These are phyloP conservation scores for Dimargaris cristalligena DNA, from an alignment of 192 early-diverging fungal genomes.

Conservation along the genomic window DNA sequence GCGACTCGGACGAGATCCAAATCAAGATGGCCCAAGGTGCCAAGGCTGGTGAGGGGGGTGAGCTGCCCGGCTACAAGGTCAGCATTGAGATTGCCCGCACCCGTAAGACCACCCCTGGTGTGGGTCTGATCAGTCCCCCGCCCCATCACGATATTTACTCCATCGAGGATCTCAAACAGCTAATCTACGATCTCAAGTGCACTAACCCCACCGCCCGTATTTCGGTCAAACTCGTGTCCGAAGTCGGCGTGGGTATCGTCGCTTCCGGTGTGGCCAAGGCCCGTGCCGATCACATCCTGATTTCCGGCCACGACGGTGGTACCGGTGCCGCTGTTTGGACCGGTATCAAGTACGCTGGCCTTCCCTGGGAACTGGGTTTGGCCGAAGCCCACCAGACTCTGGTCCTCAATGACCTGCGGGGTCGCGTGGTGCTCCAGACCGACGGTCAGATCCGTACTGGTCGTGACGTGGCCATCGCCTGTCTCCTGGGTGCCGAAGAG, in stretches of 20 bases:
- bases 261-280: constrained; percentile 96
- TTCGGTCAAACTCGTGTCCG: constrained; percentile 92
- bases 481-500: constrained; percentile 95
- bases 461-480: constrained; percentile 90
- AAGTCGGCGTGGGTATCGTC: constrained; percentile 94
- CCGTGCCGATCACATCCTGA: constrained; percentile 87
- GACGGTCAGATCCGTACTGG: constrained; percentile 98
- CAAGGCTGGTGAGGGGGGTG: constrained; percentile 96
- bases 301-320: constrained; percentile 94
- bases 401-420: constrained; percentile 90
- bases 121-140: constrained; percentile 91
- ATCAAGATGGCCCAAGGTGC: constrained; percentile 99
- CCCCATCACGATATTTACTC: constrained; percentile 99
- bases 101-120: constrained; percentile 86
- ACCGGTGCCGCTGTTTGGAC: constrained; percentile 96
- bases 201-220: constrained; percentile 81
- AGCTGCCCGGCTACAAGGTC: constrained; percentile 57
- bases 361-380: constrained; percentile 97
- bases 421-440: constrained; percentile 89
- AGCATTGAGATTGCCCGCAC: constrained; percentile 65
- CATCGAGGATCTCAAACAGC: constrained; percentile 96
- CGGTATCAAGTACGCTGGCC: constrained; percentile 94
- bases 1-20: constrained; percentile 91
- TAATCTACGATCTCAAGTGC: constrained; percentile 96
- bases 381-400: constrained; percentile 99